Evolutionary conservation across 164 flowering plant species (phyloP).

Genomic region (Houttuynia cordata): DNA sequence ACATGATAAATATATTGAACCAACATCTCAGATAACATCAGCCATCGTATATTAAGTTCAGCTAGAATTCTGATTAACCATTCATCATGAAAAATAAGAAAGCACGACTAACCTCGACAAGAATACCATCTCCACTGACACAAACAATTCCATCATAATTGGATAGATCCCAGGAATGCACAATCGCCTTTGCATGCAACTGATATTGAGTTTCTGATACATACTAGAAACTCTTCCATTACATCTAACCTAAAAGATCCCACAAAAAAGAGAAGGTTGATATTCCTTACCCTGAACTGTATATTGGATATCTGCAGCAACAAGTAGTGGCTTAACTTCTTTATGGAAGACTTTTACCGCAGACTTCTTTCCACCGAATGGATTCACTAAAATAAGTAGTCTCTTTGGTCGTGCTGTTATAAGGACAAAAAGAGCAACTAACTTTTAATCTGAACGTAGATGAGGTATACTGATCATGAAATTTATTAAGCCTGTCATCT

Average conservation of each 20-base stretch:
- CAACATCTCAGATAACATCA: no score
- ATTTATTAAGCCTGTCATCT: not conserved
- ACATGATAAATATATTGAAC: no score
- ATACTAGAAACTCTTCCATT: not conserved
- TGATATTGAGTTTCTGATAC: constrained; percentile 66
- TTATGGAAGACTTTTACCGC: constrained; percentile 45
- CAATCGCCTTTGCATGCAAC: constrained; percentile 83
- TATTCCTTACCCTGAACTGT: constrained; percentile 46
- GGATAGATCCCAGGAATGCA: constrained; percentile 46
- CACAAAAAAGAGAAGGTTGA: not conserved
- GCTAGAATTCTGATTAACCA: not conserved
- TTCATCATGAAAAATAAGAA: not conserved
- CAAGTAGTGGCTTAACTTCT: constrained; percentile 62
- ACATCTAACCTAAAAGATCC: not conserved
- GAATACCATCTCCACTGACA: constrained; percentile 91
- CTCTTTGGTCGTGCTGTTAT: constrained; percentile 68
- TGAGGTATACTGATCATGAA: not conserved
- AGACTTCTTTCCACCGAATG: constrained; percentile 78
- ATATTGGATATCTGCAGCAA: constrained; percentile 62
- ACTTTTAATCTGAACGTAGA: not conserved
- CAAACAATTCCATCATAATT: constrained; percentile 88
- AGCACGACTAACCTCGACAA: constrained; percentile 68
- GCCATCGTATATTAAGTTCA: not conserved
- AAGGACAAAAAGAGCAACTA: constrained; percentile 3
- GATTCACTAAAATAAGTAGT: constrained; percentile 70